Evolutionary conservation across 306 rosid genomes (phyloP).

Genomic region (Dicorynia guianensis): DNA sequence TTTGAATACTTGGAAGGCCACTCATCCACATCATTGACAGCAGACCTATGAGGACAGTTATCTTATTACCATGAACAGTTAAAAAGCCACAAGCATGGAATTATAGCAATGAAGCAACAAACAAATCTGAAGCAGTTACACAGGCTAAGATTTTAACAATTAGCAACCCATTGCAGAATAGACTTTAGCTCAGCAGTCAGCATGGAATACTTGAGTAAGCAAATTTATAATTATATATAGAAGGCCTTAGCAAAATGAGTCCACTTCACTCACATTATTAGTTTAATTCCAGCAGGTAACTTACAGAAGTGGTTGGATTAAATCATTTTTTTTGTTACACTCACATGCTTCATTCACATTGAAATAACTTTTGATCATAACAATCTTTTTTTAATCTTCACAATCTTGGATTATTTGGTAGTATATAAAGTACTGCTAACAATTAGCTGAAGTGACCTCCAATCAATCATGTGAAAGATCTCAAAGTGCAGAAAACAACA

Average conservation of each 20-base stretch:
- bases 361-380: background rate
- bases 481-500: background rate
- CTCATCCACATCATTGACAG: conserved; percentile 80
- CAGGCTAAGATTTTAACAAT: background rate
- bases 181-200: background rate
- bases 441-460: background rate
- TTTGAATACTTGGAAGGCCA: conserved; percentile 98
- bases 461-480: background rate
- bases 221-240: background rate
- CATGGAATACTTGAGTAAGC: background rate
- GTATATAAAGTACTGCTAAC: background rate
- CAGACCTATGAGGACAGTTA: conserved; percentile 65
- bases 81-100: background rate
- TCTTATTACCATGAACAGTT: conserved; percentile 27
- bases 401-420: background rate
- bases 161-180: background rate
- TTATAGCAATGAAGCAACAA: conserved; percentile 20
- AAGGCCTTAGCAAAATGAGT: background rate
- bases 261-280: conserved; percentile 3
- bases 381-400: background rate
- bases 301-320: background rate
- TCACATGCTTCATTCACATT: background rate
- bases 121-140: conserved; percentile 19
- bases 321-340: conserved; percentile 1
- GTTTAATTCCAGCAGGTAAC: background rate